Conservation (phyloP, 2,329 filamentous ascomycete species). For the Fusarium stilboides region DNA sequence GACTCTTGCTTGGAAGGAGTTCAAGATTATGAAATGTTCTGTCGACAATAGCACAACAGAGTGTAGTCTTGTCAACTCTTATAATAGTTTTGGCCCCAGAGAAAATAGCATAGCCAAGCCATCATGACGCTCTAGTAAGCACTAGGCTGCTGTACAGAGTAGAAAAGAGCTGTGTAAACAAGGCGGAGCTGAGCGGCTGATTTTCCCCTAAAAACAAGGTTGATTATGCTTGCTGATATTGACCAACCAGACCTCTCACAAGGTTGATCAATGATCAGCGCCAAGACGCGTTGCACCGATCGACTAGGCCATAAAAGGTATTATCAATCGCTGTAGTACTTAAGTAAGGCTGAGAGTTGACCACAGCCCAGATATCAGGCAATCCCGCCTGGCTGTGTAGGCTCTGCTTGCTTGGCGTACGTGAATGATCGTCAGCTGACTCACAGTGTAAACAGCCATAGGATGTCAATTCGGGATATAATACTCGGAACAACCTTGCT, state of each 20-base stretch:
- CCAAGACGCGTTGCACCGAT: too few species aligned
- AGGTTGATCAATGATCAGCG: background rate
- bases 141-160: background rate
- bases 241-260: background rate
- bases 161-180: background rate
- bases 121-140: background rate
- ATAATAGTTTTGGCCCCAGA: rapidly evolving
- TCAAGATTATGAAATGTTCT: background rate
- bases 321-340: too few species aligned
- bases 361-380: too few species aligned
- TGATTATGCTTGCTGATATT: background rate
- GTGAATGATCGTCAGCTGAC: too few species aligned
- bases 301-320: too few species aligned
- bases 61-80: background rate
- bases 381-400: too few species aligned
- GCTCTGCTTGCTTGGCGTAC: too few species aligned
- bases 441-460: too few species aligned
- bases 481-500: too few species aligned
- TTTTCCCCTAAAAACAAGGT: background rate
- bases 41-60: background rate
- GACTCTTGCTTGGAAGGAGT: rapidly evolving
- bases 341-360: too few species aligned
- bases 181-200: background rate
- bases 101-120: background rate
- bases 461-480: too few species aligned